Evolutionary conservation across 371 early-diverging fungal species (phyloP).

Genomic region (Amoeboradix gromovi): DNA sequence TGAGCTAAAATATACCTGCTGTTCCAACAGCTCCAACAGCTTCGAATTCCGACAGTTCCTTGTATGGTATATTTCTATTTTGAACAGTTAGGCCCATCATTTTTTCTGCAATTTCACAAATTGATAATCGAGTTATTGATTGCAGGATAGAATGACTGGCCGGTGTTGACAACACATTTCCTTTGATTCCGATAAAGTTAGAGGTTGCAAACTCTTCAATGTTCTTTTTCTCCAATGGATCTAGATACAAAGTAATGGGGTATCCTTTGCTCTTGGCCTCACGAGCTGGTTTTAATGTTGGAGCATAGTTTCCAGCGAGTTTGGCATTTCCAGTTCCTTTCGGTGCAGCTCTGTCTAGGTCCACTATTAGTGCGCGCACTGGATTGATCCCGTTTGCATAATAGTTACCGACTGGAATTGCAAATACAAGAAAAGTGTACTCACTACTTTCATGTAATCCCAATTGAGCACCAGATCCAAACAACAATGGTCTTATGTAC

Average conservation of each 20-base stretch:
- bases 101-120: slow-evolving; percentile 26
- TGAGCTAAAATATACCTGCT: slow-evolving; percentile 10
- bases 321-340: slow-evolving; percentile 29
- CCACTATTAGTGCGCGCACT: slow-evolving; percentile 31
- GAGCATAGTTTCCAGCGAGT: slow-evolving; percentile 46
- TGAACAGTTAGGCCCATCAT: slow-evolving; percentile 35
- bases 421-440: slow-evolving; percentile 35
- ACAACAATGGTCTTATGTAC: slow-evolving; percentile 34
- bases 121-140: slow-evolving; percentile 37
- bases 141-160: slow-evolving; percentile 26
- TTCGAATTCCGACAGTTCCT: slow-evolving; percentile 25
- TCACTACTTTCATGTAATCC: slow-evolving; percentile 25
- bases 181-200: slow-evolving; percentile 42
- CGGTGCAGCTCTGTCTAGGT: slow-evolving; percentile 31
- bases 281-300: slow-evolving; percentile 21
- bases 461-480: slow-evolving; percentile 36
- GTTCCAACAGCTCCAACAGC: slow-evolving; percentile 7
- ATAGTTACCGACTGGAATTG: slow-evolving; percentile 34
- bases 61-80: slow-evolving; percentile 20
- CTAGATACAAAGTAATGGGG: slow-evolving; percentile 37
- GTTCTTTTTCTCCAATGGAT: slow-evolving; percentile 26
- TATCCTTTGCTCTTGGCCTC: slow-evolving; percentile 32
- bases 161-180: slow-evolving; percentile 37
- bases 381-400: slow-evolving; percentile 36
- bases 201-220: slow-evolving; percentile 52